These are phyloP conservation scores for Neopestalotiopsis rosae DNA, from an alignment of 2,329 filamentous ascomycete species.

Conservation along the genomic window DNA sequence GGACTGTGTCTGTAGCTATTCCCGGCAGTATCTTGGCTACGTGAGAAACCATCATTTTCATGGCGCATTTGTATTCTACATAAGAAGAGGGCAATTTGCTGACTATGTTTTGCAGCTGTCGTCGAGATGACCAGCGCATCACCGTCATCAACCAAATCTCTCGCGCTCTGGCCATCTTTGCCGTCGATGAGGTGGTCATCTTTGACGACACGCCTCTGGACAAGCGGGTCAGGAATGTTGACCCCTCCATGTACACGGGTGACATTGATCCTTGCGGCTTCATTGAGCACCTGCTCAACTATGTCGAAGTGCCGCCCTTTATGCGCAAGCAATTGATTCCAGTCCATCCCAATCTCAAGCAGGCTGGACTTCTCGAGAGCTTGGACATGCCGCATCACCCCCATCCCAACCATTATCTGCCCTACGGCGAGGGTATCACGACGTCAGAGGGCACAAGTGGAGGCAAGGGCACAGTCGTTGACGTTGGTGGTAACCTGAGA, in stretches of 20 bases:
- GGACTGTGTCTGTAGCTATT: constrained; percentile 79
- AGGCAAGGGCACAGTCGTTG: constrained; percentile 56
- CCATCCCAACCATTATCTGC: constrained; percentile 76
- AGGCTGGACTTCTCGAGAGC: constrained; percentile 75
- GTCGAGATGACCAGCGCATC: constrained; percentile 77
- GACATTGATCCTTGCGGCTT: constrained; percentile 81
- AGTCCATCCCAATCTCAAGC: constrained; percentile 77
- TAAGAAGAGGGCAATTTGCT: neutral
- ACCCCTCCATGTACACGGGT: constrained; percentile 65
- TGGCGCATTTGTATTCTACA: too few relatives aligned
- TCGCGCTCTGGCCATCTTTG: constrained; percentile 81
- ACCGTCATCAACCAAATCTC: constrained; percentile 76
- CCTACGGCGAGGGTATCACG: constrained; percentile 80
- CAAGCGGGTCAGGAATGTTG: constrained; percentile 51
- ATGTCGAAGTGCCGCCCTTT: constrained; percentile 84
- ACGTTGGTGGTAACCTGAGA: constrained; percentile 61
- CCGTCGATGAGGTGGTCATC: constrained; percentile 82
- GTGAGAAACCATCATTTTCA: constrained; percentile 48
- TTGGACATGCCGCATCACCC: constrained; percentile 88
- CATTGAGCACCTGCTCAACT: constrained; percentile 77
- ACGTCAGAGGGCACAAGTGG: constrained; percentile 47
- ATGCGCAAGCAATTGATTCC: constrained; percentile 78
- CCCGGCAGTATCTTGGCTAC: constrained; percentile 79
- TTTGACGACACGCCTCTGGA: constrained; percentile 71
- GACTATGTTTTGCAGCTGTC: constrained; percentile 55